Conservation (phyloP, 148 eudicot species). For the Camellia japonica region DNA sequence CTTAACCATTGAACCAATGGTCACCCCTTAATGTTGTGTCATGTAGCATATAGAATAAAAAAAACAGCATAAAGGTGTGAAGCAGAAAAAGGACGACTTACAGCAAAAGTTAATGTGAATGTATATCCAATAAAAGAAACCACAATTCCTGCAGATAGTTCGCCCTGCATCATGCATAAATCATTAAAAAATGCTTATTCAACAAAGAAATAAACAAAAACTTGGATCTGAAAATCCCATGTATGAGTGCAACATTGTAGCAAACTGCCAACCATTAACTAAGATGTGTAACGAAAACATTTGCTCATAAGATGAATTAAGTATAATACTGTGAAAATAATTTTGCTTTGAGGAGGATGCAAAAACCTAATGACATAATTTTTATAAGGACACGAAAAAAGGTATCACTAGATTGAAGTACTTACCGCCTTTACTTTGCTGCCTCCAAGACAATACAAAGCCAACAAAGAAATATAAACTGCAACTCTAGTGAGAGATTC, state of each 20-base stretch:
- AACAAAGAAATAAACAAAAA: background rate
- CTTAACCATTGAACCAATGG: too few relatives aligned
- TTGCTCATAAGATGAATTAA: background rate
- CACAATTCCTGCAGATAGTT: slow-evolving; percentile 83
- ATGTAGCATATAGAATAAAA: slow-evolving; percentile 6
- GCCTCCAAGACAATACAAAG: slow-evolving; percentile 90
- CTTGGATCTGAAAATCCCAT: background rate
- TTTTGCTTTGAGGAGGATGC: slow-evolving; percentile 1
- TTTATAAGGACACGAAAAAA: background rate
- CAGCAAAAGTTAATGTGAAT: slow-evolving; percentile 93
- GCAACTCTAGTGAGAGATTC: slow-evolving; percentile 91
- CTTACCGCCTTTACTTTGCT: slow-evolving; percentile 94
- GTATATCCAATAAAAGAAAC: slow-evolving; percentile 97
- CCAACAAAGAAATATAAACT: slow-evolving; percentile 80
- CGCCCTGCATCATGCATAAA: slow-evolving; percentile 61
- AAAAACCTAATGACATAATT: background rate
- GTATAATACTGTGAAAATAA: background rate
- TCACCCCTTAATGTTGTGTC: background rate
- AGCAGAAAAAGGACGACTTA: slow-evolving; percentile 39
- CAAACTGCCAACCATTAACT: background rate
- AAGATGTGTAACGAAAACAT: background rate
- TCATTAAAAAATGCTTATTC: background rate
- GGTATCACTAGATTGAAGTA: slow-evolving; percentile 2
- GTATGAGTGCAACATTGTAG: background rate
- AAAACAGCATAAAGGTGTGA: background rate